A percentile compares a stretch with the other conserved stretches of the same genome.
Evolutionary conservation across 208 protist genomes (phyloP).

Genomic region (Acanthamoeba healyi): DNA sequence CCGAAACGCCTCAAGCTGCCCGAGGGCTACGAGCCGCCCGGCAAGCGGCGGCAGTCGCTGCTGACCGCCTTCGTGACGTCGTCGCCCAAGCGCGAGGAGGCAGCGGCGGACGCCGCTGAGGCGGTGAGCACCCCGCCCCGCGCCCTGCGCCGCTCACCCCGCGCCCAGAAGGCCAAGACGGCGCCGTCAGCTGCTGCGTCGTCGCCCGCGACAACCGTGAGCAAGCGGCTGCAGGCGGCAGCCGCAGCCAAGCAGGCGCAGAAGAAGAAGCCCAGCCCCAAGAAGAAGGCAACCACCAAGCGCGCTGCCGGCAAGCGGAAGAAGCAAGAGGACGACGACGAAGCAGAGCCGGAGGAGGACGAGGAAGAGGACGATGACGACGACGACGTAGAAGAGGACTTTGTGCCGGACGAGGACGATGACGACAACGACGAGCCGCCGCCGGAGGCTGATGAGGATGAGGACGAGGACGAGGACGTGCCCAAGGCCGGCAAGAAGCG

Average conservation of each 20-base stretch:
- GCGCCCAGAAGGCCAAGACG: not conserved
- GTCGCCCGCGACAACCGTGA: not conserved
- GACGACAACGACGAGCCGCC: not conserved
- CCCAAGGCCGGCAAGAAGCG: not conserved
- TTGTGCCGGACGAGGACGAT: constrained; percentile 42
- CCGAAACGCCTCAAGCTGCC: constrained; percentile 17
- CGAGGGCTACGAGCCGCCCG: not conserved
- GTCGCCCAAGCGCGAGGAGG: constrained; percentile 1
- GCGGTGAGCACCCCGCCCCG: not conserved
- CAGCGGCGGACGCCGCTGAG: not conserved
- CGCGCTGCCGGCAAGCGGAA: not conserved
- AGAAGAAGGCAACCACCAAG: not conserved
- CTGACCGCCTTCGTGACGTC: constrained; percentile 20
- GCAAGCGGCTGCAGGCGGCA: not conserved
- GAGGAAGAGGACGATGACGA: not conserved
- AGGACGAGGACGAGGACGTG: not conserved
- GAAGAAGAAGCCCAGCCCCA: not conserved
- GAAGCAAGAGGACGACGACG: constrained; percentile 49
- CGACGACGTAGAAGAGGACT: constrained; percentile 13
- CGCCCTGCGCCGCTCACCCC: not conserved
- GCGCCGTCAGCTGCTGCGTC: not conserved
- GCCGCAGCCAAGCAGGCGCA: not conserved
- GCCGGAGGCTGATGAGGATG: not conserved
- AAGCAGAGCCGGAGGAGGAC: constrained; percentile 7
- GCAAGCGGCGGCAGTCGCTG: constrained; percentile 15